Percentiles rank a stretch among this genome's conserved stretches.
Evolutionary conservation across 1,139 yeast genomes (phyloP).

Genomic region (Magnusiomyces clavatus): DNA sequence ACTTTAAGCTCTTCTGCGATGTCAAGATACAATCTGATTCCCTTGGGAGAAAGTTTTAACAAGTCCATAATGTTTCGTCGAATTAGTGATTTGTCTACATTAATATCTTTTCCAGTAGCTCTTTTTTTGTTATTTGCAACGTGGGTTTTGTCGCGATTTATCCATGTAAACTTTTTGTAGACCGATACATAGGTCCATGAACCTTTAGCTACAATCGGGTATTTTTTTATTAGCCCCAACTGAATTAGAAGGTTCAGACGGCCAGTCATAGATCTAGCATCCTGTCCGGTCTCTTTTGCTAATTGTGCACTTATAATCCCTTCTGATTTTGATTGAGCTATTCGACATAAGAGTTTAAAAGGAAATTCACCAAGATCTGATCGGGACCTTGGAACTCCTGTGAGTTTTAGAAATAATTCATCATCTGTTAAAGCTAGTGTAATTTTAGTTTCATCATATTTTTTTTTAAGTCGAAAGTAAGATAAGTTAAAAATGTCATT

Average conservation of each 20-base stretch:
- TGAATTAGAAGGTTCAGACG: constrained; percentile 29
- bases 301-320: constrained; percentile 34
- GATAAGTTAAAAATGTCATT: constrained; percentile 15
- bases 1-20: constrained; percentile 43
- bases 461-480: constrained; percentile 15
- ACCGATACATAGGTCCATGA: constrained; percentile 30
- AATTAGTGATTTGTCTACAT: constrained; percentile 31
- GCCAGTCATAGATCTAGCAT: constrained; percentile 34
- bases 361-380: constrained; percentile 29
- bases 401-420: constrained; percentile 31
- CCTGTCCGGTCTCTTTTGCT: constrained; percentile 33
- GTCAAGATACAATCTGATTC: constrained; percentile 59
- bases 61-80: constrained; percentile 43
- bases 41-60: constrained; percentile 58
- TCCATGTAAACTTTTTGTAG: constrained; percentile 24
- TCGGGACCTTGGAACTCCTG: constrained; percentile 27
- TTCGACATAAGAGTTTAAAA: constrained; percentile 32
- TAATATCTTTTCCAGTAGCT: not conserved
- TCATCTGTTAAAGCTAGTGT: constrained; percentile 30
- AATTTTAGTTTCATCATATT: constrained; percentile 19
- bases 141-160: constrained; percentile 12
- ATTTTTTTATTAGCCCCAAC: constrained; percentile 29
- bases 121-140: constrained; percentile 1
- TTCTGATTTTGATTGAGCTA: constrained; percentile 29
- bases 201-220: constrained; percentile 29